phyloP scores from a whole-genome alignment of 345 rosid species.

The Eucalyptus polybractea region DNA sequence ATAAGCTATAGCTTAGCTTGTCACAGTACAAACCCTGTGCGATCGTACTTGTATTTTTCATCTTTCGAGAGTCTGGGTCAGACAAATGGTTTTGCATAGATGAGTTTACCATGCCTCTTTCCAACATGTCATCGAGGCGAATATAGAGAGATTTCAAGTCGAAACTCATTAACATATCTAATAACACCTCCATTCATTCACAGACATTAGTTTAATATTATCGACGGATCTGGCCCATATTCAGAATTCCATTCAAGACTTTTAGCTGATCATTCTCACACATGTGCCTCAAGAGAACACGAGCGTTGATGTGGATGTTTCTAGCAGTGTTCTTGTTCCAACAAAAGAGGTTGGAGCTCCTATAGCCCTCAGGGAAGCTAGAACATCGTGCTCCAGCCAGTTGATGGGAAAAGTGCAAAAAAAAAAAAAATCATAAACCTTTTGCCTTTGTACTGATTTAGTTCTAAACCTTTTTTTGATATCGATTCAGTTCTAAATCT shows the following conservation, averaged over 20 bases:
- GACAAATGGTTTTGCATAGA: too few relatives aligned
- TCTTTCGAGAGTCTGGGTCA: neutral
- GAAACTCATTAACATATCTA: neutral
- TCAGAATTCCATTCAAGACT: neutral
- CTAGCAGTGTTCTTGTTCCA: neutral
- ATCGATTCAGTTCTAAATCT: rapidly evolving
- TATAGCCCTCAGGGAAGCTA: neutral
- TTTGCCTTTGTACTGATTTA: rapidly evolving
- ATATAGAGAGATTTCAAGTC: neutral
- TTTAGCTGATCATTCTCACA: neutral
- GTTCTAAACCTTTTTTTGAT: too few relatives aligned
- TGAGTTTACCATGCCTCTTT: neutral
- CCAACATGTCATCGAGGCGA: neutral
- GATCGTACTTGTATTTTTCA: neutral
- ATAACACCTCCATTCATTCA: neutral
- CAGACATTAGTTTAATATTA: neutral
- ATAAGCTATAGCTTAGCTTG: neutral
- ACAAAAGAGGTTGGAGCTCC: neutral
- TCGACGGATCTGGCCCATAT: neutral
- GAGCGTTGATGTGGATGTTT: neutral
- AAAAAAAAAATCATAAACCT: too few relatives aligned
- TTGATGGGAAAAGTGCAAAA: neutral
- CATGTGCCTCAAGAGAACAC: neutral
- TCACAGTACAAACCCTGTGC: neutral
- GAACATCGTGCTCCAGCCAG: neutral